Percentiles rank a stretch among this genome's conserved stretches.
Evolutionary conservation across 2,329 filamentous ascomycete species (phyloP).

Genomic region (Fusarium papillatum): DNA sequence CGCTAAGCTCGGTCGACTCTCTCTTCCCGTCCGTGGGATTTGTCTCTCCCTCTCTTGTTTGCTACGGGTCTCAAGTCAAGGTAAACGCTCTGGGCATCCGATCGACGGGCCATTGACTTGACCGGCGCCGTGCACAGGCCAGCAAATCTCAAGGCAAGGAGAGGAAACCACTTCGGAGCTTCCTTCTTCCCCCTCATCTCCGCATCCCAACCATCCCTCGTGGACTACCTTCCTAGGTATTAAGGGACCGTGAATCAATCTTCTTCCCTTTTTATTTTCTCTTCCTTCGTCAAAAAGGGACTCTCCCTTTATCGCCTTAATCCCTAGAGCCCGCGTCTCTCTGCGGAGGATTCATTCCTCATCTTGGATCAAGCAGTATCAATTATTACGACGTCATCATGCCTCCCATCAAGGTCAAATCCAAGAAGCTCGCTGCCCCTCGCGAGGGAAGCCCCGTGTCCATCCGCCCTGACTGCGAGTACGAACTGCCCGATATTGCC

Average conservation of each 20-base stretch:
- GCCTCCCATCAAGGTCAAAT: slow-evolving; percentile 55
- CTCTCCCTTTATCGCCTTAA: neutral
- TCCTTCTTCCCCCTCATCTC: slow-evolving; percentile 20
- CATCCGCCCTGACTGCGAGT: slow-evolving; percentile 50
- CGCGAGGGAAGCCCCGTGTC: slow-evolving; percentile 53
- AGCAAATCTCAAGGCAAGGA: slow-evolving; percentile 16
- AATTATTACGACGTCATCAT: slow-evolving; percentile 37
- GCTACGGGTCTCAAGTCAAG: neutral
- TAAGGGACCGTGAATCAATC: slow-evolving; percentile 11
- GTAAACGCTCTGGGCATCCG: slow-evolving; percentile 7
- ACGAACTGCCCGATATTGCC: slow-evolving; percentile 67
- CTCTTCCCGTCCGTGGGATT: neutral
- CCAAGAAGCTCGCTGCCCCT: slow-evolving; percentile 48
- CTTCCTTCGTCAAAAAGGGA: neutral
- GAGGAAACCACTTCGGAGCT: slow-evolving; percentile 10
- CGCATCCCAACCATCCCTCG: slow-evolving; percentile 25
- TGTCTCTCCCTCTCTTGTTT: slow-evolving; percentile 3
- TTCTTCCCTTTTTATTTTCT: neutral
- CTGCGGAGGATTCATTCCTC: neutral
- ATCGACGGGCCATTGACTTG: slow-evolving; percentile 20
- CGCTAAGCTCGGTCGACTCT: slow-evolving; percentile 32
- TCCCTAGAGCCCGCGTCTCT: neutral
- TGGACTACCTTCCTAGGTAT: slow-evolving; percentile 2
- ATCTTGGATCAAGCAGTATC: neutral
- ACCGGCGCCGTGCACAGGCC: slow-evolving; percentile 29